Base-by-base conservation (phyloP, 176 grass and related monocot genomes). In the Carex cristatella region DNA sequence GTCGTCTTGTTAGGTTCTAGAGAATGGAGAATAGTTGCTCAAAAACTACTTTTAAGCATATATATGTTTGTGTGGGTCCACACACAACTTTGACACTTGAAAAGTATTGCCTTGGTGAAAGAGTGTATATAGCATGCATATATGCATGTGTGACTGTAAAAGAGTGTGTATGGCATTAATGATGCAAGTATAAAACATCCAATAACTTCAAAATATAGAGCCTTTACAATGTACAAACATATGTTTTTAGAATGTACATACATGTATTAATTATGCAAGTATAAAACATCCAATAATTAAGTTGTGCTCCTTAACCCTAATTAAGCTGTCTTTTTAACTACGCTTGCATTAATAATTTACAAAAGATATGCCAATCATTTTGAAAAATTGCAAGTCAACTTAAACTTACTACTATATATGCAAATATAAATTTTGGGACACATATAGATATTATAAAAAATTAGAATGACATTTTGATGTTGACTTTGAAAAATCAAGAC, bases 51-150 rank as follows among this genome's bases (percentile, higher is more conserved):
- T 57, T 58, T 30, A 51, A 79, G 28, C 74, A 79, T 35, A 46
- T 72, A 79, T 35, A 46, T 72, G 40, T 78, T 78, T 78, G 13
- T 57, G 74, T 28, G 16, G 73, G 74, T 78, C 74, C 74, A 78
- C 74, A 16, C 51, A 12, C 28, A 56, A 79, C 13, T 56, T 35
- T 79, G 74, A 79, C 74, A 27, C 27, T 35, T 79, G 44, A 74
- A 74, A 53, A 28, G 70, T 74, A 74, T 49, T 57, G 53, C 15
- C 30, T 13, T 7, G 53, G 53, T 58, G 5, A 79, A 72, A 79
- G 74, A 16, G 6, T 56, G 51, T 33, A 35, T 35, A 35, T 35
- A 35, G 33, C 33, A 35, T 35, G 33, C 33, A 35, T 35, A 35
- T 35, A 35, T 35, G 33, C 33, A 35, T 35, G 1, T 35, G 33